Evolutionary conservation across 2,329 filamentous ascomycete species (phyloP).

Genomic region (Septoria petroselini): DNA sequence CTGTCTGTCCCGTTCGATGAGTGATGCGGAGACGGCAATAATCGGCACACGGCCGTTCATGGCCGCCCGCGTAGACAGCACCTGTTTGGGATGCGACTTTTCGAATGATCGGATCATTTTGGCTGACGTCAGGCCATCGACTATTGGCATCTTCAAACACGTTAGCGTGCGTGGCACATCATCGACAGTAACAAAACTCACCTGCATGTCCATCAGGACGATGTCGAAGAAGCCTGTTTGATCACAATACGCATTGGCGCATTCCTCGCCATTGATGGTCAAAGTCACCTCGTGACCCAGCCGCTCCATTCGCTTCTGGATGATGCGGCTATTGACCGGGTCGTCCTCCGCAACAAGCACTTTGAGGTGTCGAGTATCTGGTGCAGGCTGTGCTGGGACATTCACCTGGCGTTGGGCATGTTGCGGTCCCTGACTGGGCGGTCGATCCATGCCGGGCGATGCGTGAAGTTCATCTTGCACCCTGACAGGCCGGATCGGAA

Average conservation of each 20-base stretch:
- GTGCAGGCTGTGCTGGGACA: neutral
- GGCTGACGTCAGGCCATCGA: conserved; percentile 76
- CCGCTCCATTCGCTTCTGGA: conserved; percentile 76
- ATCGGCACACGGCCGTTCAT: conserved; percentile 69
- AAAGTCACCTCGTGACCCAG: conserved; percentile 67
- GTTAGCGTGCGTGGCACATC: conserved; percentile 18
- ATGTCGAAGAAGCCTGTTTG: conserved; percentile 66
- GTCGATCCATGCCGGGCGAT: conserved; percentile 15
- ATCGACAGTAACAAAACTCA: conserved; percentile 42
- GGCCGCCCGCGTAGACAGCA: conserved; percentile 58
- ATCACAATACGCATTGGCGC: conserved; percentile 66
- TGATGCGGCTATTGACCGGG: conserved; percentile 77
- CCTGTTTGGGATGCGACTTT: conserved; percentile 49
- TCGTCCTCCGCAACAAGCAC: conserved; percentile 85
- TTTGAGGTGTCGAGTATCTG: conserved; percentile 49
- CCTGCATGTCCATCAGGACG: conserved; percentile 90
- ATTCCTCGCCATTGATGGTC: conserved; percentile 82
- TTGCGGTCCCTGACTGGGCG: neutral
- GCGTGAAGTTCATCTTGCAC: conserved; percentile 44
- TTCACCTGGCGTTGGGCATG: neutral
- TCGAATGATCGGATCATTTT: conserved; percentile 79
- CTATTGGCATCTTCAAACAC: conserved; percentile 74
- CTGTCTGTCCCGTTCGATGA: conserved; percentile 66
- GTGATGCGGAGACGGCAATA: conserved; percentile 81
- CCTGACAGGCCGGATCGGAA: conserved; percentile 46